Percentiles rank a stretch among this genome's conserved stretches.
phyloP scores from a whole-genome alignment of 768 basidiomycete species.

The Tricholoma bakamatsutake region DNA sequence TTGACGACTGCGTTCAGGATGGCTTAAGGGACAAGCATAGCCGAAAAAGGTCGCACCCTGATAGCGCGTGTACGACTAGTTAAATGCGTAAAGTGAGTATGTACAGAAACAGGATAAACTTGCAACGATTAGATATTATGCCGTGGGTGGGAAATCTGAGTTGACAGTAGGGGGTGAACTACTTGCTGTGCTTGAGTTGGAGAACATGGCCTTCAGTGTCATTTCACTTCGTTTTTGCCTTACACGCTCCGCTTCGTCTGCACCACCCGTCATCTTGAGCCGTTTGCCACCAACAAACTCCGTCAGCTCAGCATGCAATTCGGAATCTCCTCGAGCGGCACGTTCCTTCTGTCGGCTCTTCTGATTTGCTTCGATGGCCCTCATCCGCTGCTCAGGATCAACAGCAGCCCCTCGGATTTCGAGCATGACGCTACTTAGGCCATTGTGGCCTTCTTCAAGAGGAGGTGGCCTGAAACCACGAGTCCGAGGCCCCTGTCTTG shows the following conservation, averaged over 20 bases:
- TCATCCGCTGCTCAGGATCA: conserved; percentile 80
- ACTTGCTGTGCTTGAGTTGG: not conserved
- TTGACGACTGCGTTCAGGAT: no score
- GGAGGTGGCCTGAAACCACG: conserved; percentile 56
- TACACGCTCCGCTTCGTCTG: conserved; percentile 85
- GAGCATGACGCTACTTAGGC: conserved; percentile 76
- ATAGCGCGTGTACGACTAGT: no score
- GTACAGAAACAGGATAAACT: not conserved
- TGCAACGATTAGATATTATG: not conserved
- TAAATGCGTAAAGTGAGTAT: not conserved
- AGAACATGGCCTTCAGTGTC: conserved; percentile 89
- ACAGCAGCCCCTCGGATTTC: conserved; percentile 82
- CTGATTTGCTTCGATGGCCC: conserved; percentile 90
- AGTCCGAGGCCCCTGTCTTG: conserved; percentile 22
- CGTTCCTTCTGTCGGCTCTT: conserved; percentile 73
- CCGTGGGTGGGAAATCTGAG: conserved; percentile 11
- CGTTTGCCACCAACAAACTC: conserved; percentile 87
- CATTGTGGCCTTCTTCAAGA: conserved; percentile 61
- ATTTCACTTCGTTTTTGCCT: conserved; percentile 79
- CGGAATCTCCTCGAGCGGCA: conserved; percentile 62
- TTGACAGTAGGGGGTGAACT: conserved; percentile 8
- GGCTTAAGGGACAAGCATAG: no score
- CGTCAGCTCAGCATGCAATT: conserved; percentile 75
- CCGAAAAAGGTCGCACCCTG: no score
- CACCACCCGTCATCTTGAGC: conserved; percentile 92